A percentile compares a stretch with the other conserved stretches of the same genome.
These are phyloP conservation scores for Chlorella sp. DNA, from an alignment of 139 green algal genomes.

Conservation along the genomic window DNA sequence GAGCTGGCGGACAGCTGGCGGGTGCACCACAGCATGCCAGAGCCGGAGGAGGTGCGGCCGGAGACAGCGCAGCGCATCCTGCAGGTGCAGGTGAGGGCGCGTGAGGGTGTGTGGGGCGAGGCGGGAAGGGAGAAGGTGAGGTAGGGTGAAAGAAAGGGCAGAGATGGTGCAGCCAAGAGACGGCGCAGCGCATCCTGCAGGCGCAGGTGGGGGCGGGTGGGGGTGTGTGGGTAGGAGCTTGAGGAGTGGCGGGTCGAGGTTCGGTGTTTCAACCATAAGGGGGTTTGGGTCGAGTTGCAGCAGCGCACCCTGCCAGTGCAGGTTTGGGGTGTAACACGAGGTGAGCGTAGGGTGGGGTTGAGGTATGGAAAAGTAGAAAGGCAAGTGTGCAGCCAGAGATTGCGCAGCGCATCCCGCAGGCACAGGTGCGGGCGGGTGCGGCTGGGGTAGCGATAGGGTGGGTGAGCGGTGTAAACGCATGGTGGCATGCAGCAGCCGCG, in stretches of 20 bases:
- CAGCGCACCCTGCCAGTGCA: slow-evolving; percentile 2
- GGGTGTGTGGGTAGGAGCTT: no score
- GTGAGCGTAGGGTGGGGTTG: no score
- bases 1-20: slow-evolving; percentile 57
- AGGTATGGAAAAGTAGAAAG: not conserved
- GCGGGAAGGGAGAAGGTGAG: no score
- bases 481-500: not conserved
- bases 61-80: not conserved
- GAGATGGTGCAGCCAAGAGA: not conserved
- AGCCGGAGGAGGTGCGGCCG: not conserved
- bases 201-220: not conserved
- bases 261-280: not conserved
- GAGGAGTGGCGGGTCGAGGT: no score
- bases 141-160: no score
- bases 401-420: not conserved
- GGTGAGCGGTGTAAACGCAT: no score
- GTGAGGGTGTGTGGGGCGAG: no score
- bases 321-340: no score
- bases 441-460: no score
- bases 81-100: slow-evolving; percentile 10
- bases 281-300: no score
- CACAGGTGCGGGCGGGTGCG: not conserved
- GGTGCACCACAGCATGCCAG: slow-evolving; percentile 29
- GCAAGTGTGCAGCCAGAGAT: not conserved
- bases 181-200: not conserved